phyloP scores from a whole-genome alignment of 352 stramenopile species.

The Pythium dissotocum region DNA sequence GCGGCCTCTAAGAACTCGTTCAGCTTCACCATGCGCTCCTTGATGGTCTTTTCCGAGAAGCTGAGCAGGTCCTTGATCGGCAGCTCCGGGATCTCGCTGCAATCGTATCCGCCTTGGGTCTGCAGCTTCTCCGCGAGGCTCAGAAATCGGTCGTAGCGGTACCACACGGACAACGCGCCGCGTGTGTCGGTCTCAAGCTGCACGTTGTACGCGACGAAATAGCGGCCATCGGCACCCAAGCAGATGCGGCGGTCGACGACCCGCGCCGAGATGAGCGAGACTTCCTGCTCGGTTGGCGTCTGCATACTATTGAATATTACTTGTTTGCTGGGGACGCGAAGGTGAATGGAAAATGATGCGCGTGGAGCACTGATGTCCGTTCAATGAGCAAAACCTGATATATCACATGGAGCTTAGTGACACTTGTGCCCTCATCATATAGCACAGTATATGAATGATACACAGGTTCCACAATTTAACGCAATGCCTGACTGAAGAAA shows the following conservation, averaged over 20 bases:
- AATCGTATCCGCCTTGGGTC: constrained; percentile 38
- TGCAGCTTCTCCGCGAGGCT: constrained; percentile 42
- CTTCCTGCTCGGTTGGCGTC: constrained; percentile 22
- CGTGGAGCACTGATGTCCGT: too few species aligned
- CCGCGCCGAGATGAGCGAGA: constrained; percentile 34
- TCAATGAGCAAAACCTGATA: too few species aligned
- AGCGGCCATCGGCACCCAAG: constrained; percentile 30
- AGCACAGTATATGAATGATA: too few species aligned
- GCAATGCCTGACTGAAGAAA: too few species aligned
- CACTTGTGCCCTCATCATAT: too few species aligned
- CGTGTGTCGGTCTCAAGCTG: constrained; percentile 46
- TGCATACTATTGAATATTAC: too few species aligned
- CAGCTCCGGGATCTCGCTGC: constrained; percentile 42
- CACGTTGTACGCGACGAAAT: constrained; percentile 59
- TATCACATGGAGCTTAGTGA: too few species aligned
- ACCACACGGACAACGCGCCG: constrained; percentile 46
- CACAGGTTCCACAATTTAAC: too few species aligned
- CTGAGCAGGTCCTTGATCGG: constrained; percentile 48
- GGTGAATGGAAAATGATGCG: too few species aligned
- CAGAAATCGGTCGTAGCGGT: constrained; percentile 49
- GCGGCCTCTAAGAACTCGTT: constrained; percentile 50
- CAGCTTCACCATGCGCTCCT: constrained; percentile 43
- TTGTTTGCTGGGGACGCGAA: constrained; percentile 5
- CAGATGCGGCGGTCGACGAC: constrained; percentile 42
- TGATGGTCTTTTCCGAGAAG: constrained; percentile 42